A percentile compares a stretch with the other conserved stretches of the same genome.
phyloP scores from a whole-genome alignment of 2,329 filamentous ascomycete genomes.

The Stemphylium lycopersici region DNA sequence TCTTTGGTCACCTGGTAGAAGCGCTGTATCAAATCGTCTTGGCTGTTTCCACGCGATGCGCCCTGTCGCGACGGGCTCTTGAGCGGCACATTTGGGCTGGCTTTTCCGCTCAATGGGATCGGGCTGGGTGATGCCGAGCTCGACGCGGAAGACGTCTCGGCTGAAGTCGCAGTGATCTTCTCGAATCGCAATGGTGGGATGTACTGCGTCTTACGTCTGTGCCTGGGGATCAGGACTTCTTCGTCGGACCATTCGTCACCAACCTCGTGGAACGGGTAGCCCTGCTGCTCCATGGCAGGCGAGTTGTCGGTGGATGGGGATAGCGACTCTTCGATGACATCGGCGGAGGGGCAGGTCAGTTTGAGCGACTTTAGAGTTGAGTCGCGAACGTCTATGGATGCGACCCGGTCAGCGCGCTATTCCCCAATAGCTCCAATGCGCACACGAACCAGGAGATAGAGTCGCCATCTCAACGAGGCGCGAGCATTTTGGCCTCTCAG shows the following conservation, averaged over 20 bases:
- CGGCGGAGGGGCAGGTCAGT: slow-evolving; percentile 46
- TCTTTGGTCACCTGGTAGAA: slow-evolving; percentile 49
- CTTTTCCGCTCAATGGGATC: slow-evolving; percentile 25
- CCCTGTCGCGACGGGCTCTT: slow-evolving; percentile 46
- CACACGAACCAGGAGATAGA: slow-evolving; percentile 34
- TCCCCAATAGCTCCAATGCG: slow-evolving; percentile 10
- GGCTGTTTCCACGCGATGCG: slow-evolving; percentile 38
- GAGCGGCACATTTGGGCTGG: slow-evolving; percentile 40
- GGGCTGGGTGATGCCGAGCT: slow-evolving; percentile 32
- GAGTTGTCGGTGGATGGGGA: slow-evolving; percentile 24
- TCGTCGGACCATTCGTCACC: slow-evolving; percentile 48
- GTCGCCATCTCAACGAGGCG: slow-evolving; percentile 30
- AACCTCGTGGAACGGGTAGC: slow-evolving; percentile 40
- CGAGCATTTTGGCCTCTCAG: slow-evolving; percentile 16
- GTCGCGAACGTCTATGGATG: slow-evolving; percentile 42
- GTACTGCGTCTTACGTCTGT: slow-evolving; percentile 35
- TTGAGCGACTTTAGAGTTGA: slow-evolving; percentile 46
- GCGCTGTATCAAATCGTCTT: slow-evolving; percentile 46
- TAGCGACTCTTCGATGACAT: slow-evolving; percentile 32
- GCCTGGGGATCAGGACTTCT: slow-evolving; percentile 44
- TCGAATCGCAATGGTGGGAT: slow-evolving; percentile 34
- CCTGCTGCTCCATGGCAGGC: slow-evolving; percentile 23
- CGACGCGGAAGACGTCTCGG: slow-evolving; percentile 36
- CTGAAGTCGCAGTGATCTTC: slow-evolving; percentile 27
- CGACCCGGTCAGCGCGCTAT: slow-evolving; percentile 30